Evolutionary conservation across 441 rosid genomes (phyloP).

Genomic region (Melastoma candidum): DNA sequence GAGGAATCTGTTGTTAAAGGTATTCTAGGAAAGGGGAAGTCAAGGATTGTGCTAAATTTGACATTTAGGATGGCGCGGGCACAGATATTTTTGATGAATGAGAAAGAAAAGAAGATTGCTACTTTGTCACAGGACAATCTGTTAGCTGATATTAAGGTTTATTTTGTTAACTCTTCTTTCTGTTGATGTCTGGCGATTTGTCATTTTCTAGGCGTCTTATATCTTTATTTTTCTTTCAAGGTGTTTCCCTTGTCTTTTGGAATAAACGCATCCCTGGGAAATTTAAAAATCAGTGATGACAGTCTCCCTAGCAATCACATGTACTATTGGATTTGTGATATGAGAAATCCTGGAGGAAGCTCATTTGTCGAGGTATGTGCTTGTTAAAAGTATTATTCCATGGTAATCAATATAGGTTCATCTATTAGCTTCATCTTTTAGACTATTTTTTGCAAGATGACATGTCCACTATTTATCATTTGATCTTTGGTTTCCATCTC

Average conservation of each 20-base stretch:
- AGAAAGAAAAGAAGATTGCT: conserved; percentile 80
- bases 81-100: conserved; percentile 88
- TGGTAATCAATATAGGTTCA: not conserved
- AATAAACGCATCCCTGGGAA: conserved; percentile 86
- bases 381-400: conserved; percentile 11
- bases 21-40: conserved; percentile 93
- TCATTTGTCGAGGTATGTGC: conserved; percentile 89
- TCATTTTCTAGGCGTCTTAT: conserved; percentile 14
- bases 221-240: conserved; percentile 28
- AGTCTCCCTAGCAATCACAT: conserved; percentile 78
- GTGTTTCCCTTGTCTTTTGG: conserved; percentile 96
- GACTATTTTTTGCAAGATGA: no score
- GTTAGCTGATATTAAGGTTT: conserved; percentile 85
- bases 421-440: no score
- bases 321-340: conserved; percentile 98
- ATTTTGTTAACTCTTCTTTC: conserved; percentile 13
- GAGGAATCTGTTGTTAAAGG: conserved; percentile 73
- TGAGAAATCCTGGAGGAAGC: conserved; percentile 97
- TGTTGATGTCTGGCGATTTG: conserved; percentile 1
- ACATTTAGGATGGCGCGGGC: conserved; percentile 87
- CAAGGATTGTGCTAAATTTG: conserved; percentile 72
- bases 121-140: conserved; percentile 89
- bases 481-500: no score
- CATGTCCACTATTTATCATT: no score
- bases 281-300: conserved; percentile 91